Conservation (phyloP, 1,284 basidiomycete genomes). For the Coniophora puteana region DNA sequence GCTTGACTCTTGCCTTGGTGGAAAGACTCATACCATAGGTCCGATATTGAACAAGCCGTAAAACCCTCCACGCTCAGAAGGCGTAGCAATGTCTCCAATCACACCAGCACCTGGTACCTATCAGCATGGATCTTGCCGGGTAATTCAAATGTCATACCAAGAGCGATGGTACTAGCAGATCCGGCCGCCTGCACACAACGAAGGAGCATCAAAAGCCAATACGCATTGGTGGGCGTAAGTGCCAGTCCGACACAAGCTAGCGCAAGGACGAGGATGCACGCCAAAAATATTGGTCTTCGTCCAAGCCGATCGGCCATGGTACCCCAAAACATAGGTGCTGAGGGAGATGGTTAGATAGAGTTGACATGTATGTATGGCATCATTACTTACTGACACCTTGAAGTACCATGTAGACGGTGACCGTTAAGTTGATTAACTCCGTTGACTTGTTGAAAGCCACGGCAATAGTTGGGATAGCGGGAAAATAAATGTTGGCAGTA, state of each 20-base stretch:
- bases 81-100: conserved; percentile 52
- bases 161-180: conserved; percentile 55
- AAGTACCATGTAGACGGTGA: conserved; percentile 76
- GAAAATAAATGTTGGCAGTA: conserved; percentile 75
- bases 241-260: conserved; percentile 60
- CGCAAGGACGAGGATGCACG: conserved; percentile 48
- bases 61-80: conserved; percentile 50
- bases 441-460: conserved; percentile 57
- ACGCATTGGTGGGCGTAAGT: conserved; percentile 51
- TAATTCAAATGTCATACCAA: conserved; percentile 34
- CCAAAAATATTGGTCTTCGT: conserved; percentile 50
- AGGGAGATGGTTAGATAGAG: conserved; percentile 1
- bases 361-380: not conserved
- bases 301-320: conserved; percentile 54
- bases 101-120: conserved; percentile 48
- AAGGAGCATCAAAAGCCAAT: conserved; percentile 60
- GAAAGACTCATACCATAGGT: conserved; percentile 30
- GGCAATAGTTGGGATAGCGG: conserved; percentile 68
- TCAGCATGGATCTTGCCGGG: not conserved
- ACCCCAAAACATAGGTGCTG: conserved; percentile 64
- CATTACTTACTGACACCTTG: conserved; percentile 62
- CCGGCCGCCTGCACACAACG: conserved; percentile 60
- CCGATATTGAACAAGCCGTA: conserved; percentile 45
- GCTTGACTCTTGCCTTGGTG: not conserved
- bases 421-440: conserved; percentile 72